Evolutionary conservation across 495 filamentous ascomycete genomes (phyloP).

Genomic region (Pyronema domesticum): DNA sequence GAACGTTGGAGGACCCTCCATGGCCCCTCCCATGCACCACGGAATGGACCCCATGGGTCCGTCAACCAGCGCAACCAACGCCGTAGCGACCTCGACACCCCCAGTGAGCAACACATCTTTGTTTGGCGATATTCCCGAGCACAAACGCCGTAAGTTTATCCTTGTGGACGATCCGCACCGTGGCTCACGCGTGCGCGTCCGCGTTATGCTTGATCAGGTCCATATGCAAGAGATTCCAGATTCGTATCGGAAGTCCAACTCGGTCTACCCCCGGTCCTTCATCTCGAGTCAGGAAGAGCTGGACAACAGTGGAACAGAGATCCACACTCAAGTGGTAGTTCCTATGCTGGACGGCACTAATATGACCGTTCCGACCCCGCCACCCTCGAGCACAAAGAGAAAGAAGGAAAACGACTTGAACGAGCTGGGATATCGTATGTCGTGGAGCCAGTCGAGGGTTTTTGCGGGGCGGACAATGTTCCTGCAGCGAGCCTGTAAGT

Average conservation of each 20-base stretch:
- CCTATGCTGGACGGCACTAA: constrained; percentile 57
- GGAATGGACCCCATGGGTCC: constrained; percentile 39
- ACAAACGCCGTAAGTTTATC: constrained; percentile 88
- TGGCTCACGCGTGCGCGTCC: constrained; percentile 59
- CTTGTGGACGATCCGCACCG: constrained; percentile 76
- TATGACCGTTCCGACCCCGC: constrained; percentile 51
- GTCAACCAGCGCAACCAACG: constrained; percentile 19
- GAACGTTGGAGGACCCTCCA: constrained; percentile 39
- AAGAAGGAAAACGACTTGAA: constrained; percentile 73
- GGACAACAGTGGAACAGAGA: constrained; percentile 38
- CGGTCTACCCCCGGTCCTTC: constrained; percentile 78
- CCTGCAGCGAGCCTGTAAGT: constrained; percentile 81
- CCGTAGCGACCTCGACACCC: constrained; percentile 26
- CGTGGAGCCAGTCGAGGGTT: constrained; percentile 78
- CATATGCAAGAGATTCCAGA: constrained; percentile 89
- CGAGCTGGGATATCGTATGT: constrained; percentile 85
- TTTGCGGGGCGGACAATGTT: constrained; percentile 75
- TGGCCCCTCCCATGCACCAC: constrained; percentile 55
- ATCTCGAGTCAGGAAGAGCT: constrained; percentile 48
- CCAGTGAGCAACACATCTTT: constrained; percentile 38
- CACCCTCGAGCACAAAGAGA: constrained; percentile 44
- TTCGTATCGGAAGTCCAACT: constrained; percentile 70
- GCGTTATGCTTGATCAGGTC: constrained; percentile 71
- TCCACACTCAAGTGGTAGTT: constrained; percentile 41
- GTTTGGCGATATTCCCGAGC: constrained; percentile 70